Conservation (phyloP, 208 protist genomes). For the Leptomonas seymouri region DNA sequence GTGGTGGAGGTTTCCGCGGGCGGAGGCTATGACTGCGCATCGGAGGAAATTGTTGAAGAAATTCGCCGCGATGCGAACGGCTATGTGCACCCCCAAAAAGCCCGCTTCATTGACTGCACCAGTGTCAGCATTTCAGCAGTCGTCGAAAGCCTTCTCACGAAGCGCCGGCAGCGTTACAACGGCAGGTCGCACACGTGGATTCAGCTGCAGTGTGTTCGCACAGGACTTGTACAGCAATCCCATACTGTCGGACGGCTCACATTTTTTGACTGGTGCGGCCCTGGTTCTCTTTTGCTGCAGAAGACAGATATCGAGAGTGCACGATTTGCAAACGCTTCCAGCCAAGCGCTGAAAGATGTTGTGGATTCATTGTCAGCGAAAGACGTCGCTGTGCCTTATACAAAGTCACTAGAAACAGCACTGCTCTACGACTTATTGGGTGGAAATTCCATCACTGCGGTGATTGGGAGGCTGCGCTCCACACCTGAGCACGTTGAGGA, state of each 20-base stretch:
- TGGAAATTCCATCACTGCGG: constrained; percentile 48
- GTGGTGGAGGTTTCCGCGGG: constrained; percentile 36
- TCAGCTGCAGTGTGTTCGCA: constrained; percentile 50
- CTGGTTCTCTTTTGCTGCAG: constrained; percentile 32
- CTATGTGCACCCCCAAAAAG: constrained; percentile 32
- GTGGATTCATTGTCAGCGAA: constrained; percentile 19
- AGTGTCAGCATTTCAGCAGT: constrained; percentile 29
- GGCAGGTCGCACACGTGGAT: constrained; percentile 56
- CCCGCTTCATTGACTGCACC: constrained; percentile 38
- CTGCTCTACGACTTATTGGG: constrained; percentile 57
- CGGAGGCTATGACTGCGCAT: constrained; percentile 40
- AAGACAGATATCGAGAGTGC: constrained; percentile 51
- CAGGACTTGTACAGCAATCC: constrained; percentile 37
- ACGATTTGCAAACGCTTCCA: constrained; percentile 48
- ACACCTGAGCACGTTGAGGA: constrained; percentile 29
- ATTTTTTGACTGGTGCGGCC: constrained; percentile 50
- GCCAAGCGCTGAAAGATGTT: constrained; percentile 29
- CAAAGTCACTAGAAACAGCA: constrained; percentile 32
- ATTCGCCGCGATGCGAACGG: constrained; percentile 36
- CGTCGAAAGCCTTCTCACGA: constrained; percentile 26
- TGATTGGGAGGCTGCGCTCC: constrained; percentile 35
- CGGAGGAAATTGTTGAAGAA: constrained; percentile 15
- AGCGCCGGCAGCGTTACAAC: constrained; percentile 36
- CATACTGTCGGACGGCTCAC: constrained; percentile 42
- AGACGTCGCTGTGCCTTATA: constrained; percentile 34